Evolutionary conservation across 2,329 filamentous ascomycete genomes (phyloP).

Genomic region (Didymella pomorum): DNA sequence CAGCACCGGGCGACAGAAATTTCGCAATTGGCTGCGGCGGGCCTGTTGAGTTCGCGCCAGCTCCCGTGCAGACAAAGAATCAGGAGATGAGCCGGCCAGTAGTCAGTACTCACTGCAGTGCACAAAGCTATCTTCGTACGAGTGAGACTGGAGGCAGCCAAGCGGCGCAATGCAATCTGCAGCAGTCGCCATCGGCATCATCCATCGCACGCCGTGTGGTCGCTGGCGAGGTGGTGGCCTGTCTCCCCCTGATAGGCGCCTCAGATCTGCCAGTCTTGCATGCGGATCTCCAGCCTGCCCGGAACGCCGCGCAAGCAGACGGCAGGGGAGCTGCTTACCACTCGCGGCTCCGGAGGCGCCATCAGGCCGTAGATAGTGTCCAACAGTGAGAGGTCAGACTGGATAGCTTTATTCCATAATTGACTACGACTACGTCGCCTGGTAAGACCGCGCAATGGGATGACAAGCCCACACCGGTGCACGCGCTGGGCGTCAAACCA

Average conservation of each 20-base stretch:
- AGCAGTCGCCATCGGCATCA: neutral
- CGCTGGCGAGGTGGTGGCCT: conserved; percentile 7
- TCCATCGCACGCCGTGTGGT: conserved; percentile 2
- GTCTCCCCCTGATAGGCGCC: conserved; percentile 20
- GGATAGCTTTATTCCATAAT: neutral
- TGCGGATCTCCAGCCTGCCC: conserved; percentile 25
- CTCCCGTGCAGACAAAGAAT: conserved; percentile 5
- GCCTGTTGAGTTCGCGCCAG: conserved; percentile 31
- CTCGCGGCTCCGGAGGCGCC: conserved; percentile 5
- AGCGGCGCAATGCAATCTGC: conserved; percentile 6
- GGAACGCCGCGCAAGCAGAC: conserved; percentile 24
- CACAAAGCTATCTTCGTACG: neutral
- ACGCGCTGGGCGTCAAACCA: conserved; percentile 3
- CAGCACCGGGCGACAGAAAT: conserved; percentile 18
- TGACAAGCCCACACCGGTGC: neutral
- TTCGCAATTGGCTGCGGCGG: conserved; percentile 26
- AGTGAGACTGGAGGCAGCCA: conserved; percentile 8
- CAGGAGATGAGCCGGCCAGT: conserved; percentile 3
- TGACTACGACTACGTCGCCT: neutral
- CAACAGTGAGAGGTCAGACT: neutral
- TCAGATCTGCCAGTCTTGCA: conserved; percentile 21
- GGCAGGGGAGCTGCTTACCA: conserved; percentile 17
- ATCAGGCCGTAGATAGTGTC: neutral
- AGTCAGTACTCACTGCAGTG: no score
- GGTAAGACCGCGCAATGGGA: neutral